phyloP scores from a whole-genome alignment of 345 rosid genomes.

The Triadica sebifera region DNA sequence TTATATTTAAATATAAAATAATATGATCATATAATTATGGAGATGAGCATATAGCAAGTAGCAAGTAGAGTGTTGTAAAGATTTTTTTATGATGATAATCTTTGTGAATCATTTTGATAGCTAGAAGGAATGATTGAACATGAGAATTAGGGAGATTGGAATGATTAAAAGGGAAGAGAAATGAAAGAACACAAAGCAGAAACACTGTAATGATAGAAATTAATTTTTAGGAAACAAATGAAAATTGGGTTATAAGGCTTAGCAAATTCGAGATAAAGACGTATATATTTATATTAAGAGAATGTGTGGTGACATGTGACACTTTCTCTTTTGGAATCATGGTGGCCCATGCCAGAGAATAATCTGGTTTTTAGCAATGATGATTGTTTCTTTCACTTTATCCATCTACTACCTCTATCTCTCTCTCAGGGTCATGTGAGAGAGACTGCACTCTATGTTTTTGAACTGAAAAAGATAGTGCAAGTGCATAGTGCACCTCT shows the following conservation, averaged over 20 bases:
- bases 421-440: slow-evolving; percentile 13
- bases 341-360: slow-evolving; percentile 73
- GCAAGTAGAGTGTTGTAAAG: background rate
- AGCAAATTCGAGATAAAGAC: slow-evolving; percentile 47
- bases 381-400: slow-evolving; percentile 17
- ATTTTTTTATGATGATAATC: slow-evolving; percentile 4
- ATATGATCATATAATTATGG: slow-evolving; percentile 11
- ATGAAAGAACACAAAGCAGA: background rate
- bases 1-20: background rate
- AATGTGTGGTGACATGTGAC: slow-evolving; percentile 48
- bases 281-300: slow-evolving; percentile 20
- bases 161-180: background rate
- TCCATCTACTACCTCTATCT: background rate
- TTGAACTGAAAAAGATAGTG: slow-evolving; percentile 8
- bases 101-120: slow-evolving; percentile 25
- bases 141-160: slow-evolving; percentile 21
- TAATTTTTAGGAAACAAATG: slow-evolving; percentile 18
- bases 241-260: slow-evolving; percentile 17
- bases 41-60: background rate
- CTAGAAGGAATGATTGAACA: slow-evolving; percentile 28
- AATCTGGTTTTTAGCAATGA: slow-evolving; percentile 58
- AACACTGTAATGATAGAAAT: slow-evolving; percentile 6
- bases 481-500: background rate
- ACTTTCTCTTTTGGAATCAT: slow-evolving; percentile 52
- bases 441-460: slow-evolving; percentile 5